These are phyloP conservation scores for Entomortierella chlamydospora DNA, from an alignment of 192 early-diverging fungal species.

Conservation along the genomic window DNA sequence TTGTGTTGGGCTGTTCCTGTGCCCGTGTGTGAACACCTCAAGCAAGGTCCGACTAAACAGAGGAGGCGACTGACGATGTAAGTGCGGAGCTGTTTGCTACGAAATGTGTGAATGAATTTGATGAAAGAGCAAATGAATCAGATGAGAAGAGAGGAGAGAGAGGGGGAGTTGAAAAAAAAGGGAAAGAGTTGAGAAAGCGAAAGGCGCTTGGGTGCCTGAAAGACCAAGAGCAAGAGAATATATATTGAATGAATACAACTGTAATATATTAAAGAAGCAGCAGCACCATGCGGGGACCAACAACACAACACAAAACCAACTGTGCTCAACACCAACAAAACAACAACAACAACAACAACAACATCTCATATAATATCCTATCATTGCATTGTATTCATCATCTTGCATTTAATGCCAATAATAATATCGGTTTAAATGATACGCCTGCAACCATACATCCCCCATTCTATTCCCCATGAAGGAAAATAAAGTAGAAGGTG, in stretches of 20 bases:
- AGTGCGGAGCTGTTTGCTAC: not conserved
- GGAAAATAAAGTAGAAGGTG: not conserved
- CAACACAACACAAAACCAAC: not conserved
- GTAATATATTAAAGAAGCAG: not conserved
- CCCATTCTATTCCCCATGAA: too few species aligned
- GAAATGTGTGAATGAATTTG: too few species aligned
- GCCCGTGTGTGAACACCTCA: not conserved
- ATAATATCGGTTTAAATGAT: not conserved
- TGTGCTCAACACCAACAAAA: not conserved
- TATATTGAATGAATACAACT: not conserved
- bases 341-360: not conserved
- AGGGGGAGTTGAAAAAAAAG: not conserved
- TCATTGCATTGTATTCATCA: not conserved
- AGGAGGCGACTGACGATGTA: not conserved
- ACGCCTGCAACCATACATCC: not conserved
- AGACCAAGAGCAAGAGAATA: not conserved
- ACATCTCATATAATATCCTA: not conserved
- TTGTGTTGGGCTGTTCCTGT: not conserved
- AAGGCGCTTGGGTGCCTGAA: not conserved
- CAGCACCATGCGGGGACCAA: not conserved
- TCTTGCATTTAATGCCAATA: not conserved
- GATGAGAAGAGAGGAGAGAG: not conserved
- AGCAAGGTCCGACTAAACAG: not conserved
- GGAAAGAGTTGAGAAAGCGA: not conserved
- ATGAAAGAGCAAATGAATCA: too few species aligned